Conservation (phyloP, 805 yeast species). For the Suhomyces kilbournensis region DNA sequence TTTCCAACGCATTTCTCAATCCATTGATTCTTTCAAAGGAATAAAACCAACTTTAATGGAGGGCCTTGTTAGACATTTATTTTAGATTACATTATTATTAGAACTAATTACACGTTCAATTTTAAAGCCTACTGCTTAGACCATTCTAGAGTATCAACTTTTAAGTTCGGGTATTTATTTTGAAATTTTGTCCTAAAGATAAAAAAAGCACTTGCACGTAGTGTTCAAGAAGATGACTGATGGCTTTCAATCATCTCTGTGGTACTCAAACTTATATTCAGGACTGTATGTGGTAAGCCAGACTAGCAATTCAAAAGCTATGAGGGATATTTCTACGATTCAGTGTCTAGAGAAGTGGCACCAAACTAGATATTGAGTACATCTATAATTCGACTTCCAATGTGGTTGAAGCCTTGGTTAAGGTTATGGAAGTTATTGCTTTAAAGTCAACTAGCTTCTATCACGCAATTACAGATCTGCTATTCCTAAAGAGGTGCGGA, state of each 20-base stretch:
- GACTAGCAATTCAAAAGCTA: neutral
- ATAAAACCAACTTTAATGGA: neutral
- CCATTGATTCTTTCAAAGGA: conserved; percentile 37
- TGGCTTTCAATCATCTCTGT: neutral
- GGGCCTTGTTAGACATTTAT: neutral
- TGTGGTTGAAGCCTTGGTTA: neutral
- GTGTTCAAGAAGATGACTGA: neutral
- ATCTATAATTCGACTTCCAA: too few relatives aligned
- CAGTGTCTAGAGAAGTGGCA: neutral
- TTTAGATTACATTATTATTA: neutral
- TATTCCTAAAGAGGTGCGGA: neutral
- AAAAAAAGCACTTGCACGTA: neutral
- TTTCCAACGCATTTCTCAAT: conserved; percentile 60
- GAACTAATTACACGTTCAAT: neutral
- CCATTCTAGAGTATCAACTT: neutral
- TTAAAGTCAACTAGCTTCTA: neutral
- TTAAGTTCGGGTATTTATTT: neutral
- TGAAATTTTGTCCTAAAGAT: neutral
- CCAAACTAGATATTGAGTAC: too few relatives aligned
- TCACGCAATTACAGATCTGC: too few relatives aligned
- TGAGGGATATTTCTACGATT: neutral
- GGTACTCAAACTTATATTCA: too few relatives aligned
- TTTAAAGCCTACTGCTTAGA: neutral
- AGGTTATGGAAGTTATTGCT: neutral
- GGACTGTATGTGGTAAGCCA: neutral